Conservation (phyloP, 2,329 filamentous ascomycete genomes). For the Colletotrichum trifolii region DNA sequence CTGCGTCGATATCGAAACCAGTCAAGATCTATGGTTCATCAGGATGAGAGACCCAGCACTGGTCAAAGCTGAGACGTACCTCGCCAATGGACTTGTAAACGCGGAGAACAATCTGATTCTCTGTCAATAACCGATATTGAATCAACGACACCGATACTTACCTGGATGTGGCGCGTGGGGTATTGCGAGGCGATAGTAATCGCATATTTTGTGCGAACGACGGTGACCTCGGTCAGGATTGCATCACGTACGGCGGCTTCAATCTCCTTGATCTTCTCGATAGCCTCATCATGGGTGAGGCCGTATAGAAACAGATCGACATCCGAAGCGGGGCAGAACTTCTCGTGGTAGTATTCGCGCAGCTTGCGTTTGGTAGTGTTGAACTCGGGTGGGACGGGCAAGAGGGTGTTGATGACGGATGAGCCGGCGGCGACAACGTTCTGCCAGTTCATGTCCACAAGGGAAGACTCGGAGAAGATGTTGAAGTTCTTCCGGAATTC, state of each 20-base stretch:
- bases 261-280: slow-evolving; percentile 87
- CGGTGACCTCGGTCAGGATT: slow-evolving; percentile 84
- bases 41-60: background rate
- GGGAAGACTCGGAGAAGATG: slow-evolving; percentile 82
- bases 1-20: slow-evolving; percentile 89
- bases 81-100: slow-evolving; percentile 87
- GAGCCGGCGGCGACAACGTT: slow-evolving; percentile 87
- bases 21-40: slow-evolving; percentile 69
- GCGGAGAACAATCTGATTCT: slow-evolving; percentile 77
- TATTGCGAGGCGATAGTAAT: slow-evolving; percentile 89
- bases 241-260: slow-evolving; percentile 80
- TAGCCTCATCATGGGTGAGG: slow-evolving; percentile 78
- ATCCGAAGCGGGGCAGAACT: slow-evolving; percentile 84
- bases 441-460: slow-evolving; percentile 81
- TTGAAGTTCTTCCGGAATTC: slow-evolving; percentile 85
- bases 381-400: slow-evolving; percentile 75
- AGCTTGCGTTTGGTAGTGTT: slow-evolving; percentile 70
- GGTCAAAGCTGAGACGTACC: background rate
- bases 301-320: slow-evolving; percentile 89
- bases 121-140: slow-evolving; percentile 24
- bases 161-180: slow-evolving; percentile 81
- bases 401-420: slow-evolving; percentile 80
- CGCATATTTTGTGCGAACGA: slow-evolving; percentile 86
- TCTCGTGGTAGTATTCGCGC: slow-evolving; percentile 83
- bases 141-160: slow-evolving; percentile 39